Evolutionary conservation across 2,329 filamentous ascomycete genomes (phyloP), one percentile per base, ranked within the genome.

Genomic region (Colletotrichum liriopes): DNA sequence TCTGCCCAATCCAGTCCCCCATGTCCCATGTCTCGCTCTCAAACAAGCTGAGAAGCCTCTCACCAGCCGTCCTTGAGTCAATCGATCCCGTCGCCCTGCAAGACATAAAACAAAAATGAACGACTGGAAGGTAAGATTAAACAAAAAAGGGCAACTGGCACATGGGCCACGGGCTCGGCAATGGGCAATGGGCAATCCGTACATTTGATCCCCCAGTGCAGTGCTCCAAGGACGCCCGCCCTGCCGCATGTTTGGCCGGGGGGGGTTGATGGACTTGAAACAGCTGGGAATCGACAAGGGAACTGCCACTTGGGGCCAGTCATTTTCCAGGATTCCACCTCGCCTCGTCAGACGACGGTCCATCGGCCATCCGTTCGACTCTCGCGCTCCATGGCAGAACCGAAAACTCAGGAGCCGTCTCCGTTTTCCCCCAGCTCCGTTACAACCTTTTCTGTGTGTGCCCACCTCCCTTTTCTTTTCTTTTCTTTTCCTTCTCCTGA

Each of bases 231-330:
- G 26, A 12, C 49, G 29, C 16, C 55, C 37, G 56, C 65, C 58
- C 65, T 72, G 65, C 43, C 59, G 14, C 8, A 65, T 65, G 59
- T 65, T 65, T 56, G 60, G 60, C 56, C 45, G 68, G 65, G 71
- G 65, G 71, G 66, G 55, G 29, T 37, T 56, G 20, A 26, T n/a
- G 32, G 70, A 72, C 67, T 61, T 73, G 71, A 73, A 71, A 73
- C 71, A 73, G 71, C 41, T 71, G 55, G 60, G 55, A 63, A 35
- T 66, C 55, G 61, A 62, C 67, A 56, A 62, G 67, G 70, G 67
- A 39, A 32, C 35, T 61, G 59, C 26, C 45, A 45, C 35, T 29
- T 26, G 52, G 55, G 55, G 70, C 51, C 71, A 65, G 66, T 73
- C 69, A 64, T 71, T 52, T 37, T n/a, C 60, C 55, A 37, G 37